Evolutionary conservation across 2,329 filamentous ascomycete genomes (phyloP).

Genomic region (Xylaria hypoxylon): DNA sequence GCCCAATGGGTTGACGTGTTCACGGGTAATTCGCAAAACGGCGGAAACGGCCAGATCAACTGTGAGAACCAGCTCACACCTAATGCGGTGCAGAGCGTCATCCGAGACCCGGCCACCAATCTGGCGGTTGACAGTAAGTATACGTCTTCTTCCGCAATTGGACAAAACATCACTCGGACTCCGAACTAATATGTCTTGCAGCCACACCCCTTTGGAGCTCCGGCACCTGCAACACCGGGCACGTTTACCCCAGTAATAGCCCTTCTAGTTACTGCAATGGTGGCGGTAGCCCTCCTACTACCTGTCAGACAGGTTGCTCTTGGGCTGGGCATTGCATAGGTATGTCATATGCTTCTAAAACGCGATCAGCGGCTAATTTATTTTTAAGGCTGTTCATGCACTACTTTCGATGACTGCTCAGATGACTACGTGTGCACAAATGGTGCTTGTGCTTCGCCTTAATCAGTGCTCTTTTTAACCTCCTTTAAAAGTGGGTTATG

Average conservation of each 20-base stretch:
- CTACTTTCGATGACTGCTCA: conserved; percentile 39
- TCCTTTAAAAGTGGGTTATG: not conserved
- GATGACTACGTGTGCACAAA: conserved; percentile 40
- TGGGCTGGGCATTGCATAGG: conserved; percentile 41
- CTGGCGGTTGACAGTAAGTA: conserved; percentile 52
- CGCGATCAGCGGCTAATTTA: not conserved
- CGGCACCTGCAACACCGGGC: conserved; percentile 43
- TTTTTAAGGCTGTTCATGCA: conserved; percentile 38
- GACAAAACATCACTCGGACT: not conserved
- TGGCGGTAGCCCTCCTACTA: conserved; percentile 4
- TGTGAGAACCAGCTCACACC: conserved; percentile 55
- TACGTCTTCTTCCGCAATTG: not conserved
- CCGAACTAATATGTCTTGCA: conserved; percentile 28
- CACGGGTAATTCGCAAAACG: conserved; percentile 52
- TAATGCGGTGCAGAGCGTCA: conserved; percentile 44
- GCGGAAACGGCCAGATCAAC: conserved; percentile 50
- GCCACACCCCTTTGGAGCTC: conserved; percentile 43
- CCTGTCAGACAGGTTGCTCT: conserved; percentile 40
- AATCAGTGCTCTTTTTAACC: not conserved
- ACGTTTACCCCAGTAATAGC: conserved; percentile 40
- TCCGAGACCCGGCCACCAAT: conserved; percentile 48
- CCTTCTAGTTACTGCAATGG: conserved; percentile 39
- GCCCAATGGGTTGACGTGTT: conserved; percentile 54
- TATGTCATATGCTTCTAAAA: conserved; percentile 1
- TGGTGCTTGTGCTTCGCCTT: conserved; percentile 31